Evolutionary conservation across 2,329 filamentous ascomycete genomes (phyloP), one percentile per base, ranked within the genome.

Genomic region (Paraphoma sp.): DNA sequence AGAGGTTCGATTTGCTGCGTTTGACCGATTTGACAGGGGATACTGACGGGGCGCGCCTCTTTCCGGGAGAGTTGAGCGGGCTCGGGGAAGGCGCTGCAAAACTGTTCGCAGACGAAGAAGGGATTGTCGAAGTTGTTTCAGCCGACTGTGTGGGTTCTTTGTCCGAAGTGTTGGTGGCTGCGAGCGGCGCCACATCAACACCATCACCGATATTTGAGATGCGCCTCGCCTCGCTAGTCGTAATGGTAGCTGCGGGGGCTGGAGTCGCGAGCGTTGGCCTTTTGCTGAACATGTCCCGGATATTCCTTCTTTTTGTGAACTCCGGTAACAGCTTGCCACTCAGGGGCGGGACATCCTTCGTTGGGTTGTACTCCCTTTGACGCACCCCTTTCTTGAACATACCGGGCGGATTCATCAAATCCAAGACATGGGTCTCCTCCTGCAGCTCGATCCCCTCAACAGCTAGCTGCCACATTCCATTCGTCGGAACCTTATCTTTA

Each of bases 291-390:
- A 99, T 98, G 70, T 96, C 93, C 66, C 89, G 91, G 70, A 99
- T 97, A 72, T 82, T 97, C 63, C 87, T 86, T 17, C 95, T 87
- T 56, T 89, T 88, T 70, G 93, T 87, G 65, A 98, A 98, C 67
- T 97, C 93, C 1, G 92, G 89, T 53, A 97, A 89, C 9, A 96
- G 82, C 71, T 87, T 92, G 0, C 90, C 93, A 18, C 93, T 98
- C 53, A 90, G 82, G 2, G 90, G 85, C 10, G 94, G 83, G 0
- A 90, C 77, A 64, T 91, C 86, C 64, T 87, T 89, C 3, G 81
- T 70, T 9, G 65, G 42, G 10, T 82, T 83, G 83, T 90, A 93
- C 14, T 91, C 86, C 54, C 86, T 82, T 56, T 87, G 77, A 11
- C 91, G 86, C 48, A 84, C 71, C 3, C 92, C 92, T 45, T 86